phyloP scores from a whole-genome alignment of 129 eudicot species.

The Chrysanthemum lavandulifolium region DNA sequence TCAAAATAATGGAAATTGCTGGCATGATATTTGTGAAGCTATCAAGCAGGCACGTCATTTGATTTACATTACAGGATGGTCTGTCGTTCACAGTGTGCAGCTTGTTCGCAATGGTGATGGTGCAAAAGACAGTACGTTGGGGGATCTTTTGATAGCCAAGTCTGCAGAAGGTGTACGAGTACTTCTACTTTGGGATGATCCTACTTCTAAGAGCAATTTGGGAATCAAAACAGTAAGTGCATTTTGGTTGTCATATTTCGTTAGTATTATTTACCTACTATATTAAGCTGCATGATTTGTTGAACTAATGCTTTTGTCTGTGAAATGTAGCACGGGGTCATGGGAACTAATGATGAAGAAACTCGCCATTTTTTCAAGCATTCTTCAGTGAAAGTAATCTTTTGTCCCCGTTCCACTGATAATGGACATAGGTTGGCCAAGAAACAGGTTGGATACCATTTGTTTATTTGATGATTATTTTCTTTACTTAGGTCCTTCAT shows the following conservation, averaged over 20 bases:
- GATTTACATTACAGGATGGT: slow-evolving; percentile 51
- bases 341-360: slow-evolving; percentile 79
- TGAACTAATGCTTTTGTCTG: background rate
- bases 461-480: background rate
- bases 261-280: background rate
- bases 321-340: slow-evolving; percentile 65
- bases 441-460: slow-evolving; percentile 54
- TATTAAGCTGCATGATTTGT: slow-evolving; percentile 6
- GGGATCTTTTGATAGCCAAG: slow-evolving; percentile 41
- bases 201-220: slow-evolving; percentile 38
- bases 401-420: slow-evolving; percentile 76
- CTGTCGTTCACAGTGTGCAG: slow-evolving; percentile 34
- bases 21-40: slow-evolving; percentile 44
- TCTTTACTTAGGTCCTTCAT: too few relatives aligned
- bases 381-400: slow-evolving; percentile 78
- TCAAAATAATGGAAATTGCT: slow-evolving; percentile 38
- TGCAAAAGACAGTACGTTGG: slow-evolving; percentile 29
- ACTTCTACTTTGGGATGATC: slow-evolving; percentile 50
- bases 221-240: slow-evolving; percentile 39
- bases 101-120: slow-evolving; percentile 41
- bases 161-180: slow-evolving; percentile 51
- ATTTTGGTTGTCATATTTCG: background rate
- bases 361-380: slow-evolving; percentile 82
- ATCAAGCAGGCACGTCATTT: slow-evolving; percentile 35
- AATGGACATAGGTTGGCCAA: slow-evolving; percentile 91